Evolutionary conservation across 192 early-diverging fungal species (phyloP).

Genomic region (Coemansia sp.): DNA sequence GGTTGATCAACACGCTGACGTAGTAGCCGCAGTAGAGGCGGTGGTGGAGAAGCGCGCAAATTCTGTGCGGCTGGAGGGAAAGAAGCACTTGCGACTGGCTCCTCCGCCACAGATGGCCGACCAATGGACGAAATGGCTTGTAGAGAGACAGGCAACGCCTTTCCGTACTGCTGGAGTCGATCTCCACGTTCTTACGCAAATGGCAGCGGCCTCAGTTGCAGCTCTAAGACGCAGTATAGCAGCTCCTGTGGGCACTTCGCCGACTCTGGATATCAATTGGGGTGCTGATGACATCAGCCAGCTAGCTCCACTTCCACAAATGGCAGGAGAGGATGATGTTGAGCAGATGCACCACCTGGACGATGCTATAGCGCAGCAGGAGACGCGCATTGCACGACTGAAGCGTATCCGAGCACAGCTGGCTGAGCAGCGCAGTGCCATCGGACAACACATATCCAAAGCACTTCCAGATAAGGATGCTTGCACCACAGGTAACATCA

Average conservation of each 20-base stretch:
- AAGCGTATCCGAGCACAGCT: constrained; percentile 29
- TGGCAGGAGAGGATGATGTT: background rate
- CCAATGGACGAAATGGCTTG: constrained; percentile 48
- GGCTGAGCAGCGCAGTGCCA: constrained; percentile 18
- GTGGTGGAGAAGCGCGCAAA: constrained; percentile 33
- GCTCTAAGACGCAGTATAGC: constrained; percentile 18
- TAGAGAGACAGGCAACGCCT: constrained; percentile 14
- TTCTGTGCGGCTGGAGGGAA: constrained; percentile 27
- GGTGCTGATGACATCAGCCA: constrained; percentile 1
- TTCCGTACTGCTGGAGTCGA: constrained; percentile 31
- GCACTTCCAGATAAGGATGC: background rate
- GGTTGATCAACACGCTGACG: constrained; percentile 16
- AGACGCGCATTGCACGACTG: constrained; percentile 22
- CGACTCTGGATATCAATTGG: background rate
- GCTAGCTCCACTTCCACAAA: background rate
- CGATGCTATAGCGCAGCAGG: constrained; percentile 7
- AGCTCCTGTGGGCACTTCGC: background rate
- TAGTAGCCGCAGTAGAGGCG: constrained; percentile 15
- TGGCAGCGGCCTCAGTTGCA: constrained; percentile 35
- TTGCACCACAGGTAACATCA: background rate
- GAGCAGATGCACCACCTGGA: constrained; percentile 13
- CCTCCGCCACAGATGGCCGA: constrained; percentile 36
- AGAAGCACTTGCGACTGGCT: constrained; percentile 27
- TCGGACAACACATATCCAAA: background rate
- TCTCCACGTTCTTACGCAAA: constrained; percentile 30